Base-by-base conservation (phyloP, 1,284 basidiomycete genomes). In the Xerocomus amazonicus region DNA sequence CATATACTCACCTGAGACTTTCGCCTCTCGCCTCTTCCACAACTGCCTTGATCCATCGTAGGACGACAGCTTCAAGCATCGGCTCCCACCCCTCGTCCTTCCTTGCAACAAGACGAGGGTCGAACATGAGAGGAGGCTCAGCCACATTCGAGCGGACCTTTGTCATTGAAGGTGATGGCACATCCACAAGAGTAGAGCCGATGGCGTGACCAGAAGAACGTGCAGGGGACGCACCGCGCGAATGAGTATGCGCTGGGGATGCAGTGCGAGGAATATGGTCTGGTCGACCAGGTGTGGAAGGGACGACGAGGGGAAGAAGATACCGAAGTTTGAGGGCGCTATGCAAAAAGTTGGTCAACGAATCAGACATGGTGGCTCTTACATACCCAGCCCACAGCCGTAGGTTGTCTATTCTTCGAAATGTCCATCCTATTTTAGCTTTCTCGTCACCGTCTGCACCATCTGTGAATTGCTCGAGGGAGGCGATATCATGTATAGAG, bases 251-350 rank as follows among this genome's bases (percentile, higher is more conserved):
- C 26, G 51, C 60, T 17, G 59, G 57, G 14, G 62, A 60, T 16
- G 54, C 57, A 1, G 59, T 56, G 14, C 62, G 61, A 10, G 67
- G 49, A 3, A 66, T 57, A 31, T 63, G 53, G n/a, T 60, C 61
- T 35, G 61, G 59, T 48, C 60, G 57, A 34, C 67, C 59, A 1
- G 67, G 60, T n/a, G 63, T 51, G 3, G 74, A 70, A 0, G 84
- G 81, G 1, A 79, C 68, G 42, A 79, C 70, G 32, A 92, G 75
- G 4, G 85, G 83, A 12, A 92, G 72, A 48, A 83, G 73, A 58
- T 92, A 93, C 8, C 90, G 81, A 29, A 92, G 71, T 60, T 89
- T 92, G 54, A 93, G 69, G 0, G 90, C 90, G 1, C 90, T 92
- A 36, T 45, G 42, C 59, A 63, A 13, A 28, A 36, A 14, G 17